Evolutionary conservation across 225 moss, liverwort and hornwort species (phyloP), one percentile per base, ranked within the genome.

Genomic region (Takakia lepidozioides): DNA sequence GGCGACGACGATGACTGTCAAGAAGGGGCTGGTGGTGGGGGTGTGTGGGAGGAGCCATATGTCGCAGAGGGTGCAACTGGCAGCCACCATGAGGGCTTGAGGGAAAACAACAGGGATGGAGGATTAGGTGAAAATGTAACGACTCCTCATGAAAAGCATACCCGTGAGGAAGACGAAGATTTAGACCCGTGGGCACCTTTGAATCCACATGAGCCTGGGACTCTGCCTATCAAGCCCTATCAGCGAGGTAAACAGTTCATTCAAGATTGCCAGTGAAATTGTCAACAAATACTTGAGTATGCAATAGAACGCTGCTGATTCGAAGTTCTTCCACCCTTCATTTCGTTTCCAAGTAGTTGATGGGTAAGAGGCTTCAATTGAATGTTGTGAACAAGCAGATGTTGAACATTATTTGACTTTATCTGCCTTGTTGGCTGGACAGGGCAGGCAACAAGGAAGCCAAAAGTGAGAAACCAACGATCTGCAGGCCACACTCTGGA

Each of bases 191-290:
- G 80, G 80, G 37, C 47, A 18, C 66, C 67, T 14, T 61, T 80
- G 37, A 61, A 74, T 49, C 80, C 80, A 40, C 74, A 80, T 37
- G 74, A 74, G 60, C 25, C 61, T 5, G 80, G 80, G 17, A 49
- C 56, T 5, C 70, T 80, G 28, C 45, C 56, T 21, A 27, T 67
- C 11, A 67, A 64, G 30, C 74, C 70, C 2, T 71, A 65, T 63
- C 65, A 47, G 13, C 66, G 60, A 74, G 80, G 80, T 80, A 55
- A 3, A 5, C 24, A 42, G 25, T 11, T 40, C n/a, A n/a, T n/a
- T n/a, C n/a, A n/a, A n/a, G n/a, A n/a, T n/a, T n/a, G n/a, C n/a
- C n/a, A n/a, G n/a, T n/a, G n/a, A n/a, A n/a, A n/a, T n/a, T n/a
- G n/a, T n/a, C n/a, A n/a, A n/a, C n/a, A n/a, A n/a, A n/a, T n/a